phyloP scores from a whole-genome alignment of 371 early-diverging fungal species.

The Lichtheimia corymbifera region DNA sequence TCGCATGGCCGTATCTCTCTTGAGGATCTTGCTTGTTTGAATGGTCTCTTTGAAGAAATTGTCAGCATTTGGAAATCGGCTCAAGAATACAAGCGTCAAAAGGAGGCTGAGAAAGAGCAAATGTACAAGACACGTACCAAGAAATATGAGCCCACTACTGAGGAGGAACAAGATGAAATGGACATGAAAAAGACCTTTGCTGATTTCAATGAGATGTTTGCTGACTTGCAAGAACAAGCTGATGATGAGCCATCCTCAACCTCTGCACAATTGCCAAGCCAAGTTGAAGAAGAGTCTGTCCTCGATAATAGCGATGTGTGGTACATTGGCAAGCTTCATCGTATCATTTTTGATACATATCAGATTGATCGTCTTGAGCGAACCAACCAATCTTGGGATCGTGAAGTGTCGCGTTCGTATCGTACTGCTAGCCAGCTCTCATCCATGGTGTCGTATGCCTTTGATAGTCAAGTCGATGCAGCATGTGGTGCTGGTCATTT shows the following conservation, averaged over 20 bases:
- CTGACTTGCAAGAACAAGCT: slow-evolving; percentile 40
- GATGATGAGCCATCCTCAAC: slow-evolving; percentile 6
- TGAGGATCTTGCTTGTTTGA: slow-evolving; percentile 56
- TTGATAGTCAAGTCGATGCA: slow-evolving; percentile 24
- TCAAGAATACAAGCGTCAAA: slow-evolving; percentile 64
- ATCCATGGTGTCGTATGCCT: slow-evolving; percentile 35
- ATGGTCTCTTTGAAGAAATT: slow-evolving; percentile 63
- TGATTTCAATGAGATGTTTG: slow-evolving; percentile 68
- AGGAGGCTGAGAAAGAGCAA: slow-evolving; percentile 71
- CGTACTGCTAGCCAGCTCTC: slow-evolving; percentile 37
- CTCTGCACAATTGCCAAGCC: slow-evolving; percentile 6
- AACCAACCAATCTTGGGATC: slow-evolving; percentile 21
- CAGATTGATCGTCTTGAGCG: slow-evolving; percentile 18
- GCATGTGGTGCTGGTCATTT: slow-evolving; percentile 39
- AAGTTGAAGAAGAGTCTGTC: slow-evolving; percentile 57
- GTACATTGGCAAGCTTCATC: slow-evolving; percentile 51
- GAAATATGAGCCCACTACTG: slow-evolving; percentile 64
- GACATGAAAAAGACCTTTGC: slow-evolving; percentile 79
- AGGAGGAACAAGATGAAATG: slow-evolving; percentile 73
- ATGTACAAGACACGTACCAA: slow-evolving; percentile 75
- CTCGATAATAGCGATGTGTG: slow-evolving; percentile 58
- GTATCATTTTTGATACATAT: slow-evolving; percentile 33
- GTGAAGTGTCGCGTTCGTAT: slow-evolving; percentile 37
- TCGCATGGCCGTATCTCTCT: slow-evolving; percentile 54
- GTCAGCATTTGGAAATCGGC: slow-evolving; percentile 73